These are phyloP conservation scores for Chamaecrista fasciculata DNA, from an alignment of 306 rosid species.

Conservation along the genomic window DNA sequence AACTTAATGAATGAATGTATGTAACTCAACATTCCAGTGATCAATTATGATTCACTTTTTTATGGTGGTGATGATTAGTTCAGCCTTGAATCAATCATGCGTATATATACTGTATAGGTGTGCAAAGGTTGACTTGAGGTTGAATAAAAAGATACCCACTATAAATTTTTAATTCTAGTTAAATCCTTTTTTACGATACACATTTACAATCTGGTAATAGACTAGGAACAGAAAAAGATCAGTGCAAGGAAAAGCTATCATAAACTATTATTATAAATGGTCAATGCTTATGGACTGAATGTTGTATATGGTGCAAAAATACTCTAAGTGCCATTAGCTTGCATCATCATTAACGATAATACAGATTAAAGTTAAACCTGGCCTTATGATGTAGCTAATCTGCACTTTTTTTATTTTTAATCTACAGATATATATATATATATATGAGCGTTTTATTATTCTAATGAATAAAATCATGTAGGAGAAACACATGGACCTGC, in stretches of 20 bases:
- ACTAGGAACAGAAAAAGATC: neutral
- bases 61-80: neutral
- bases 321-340: too few species aligned
- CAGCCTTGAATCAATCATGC: neutral
- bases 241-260: neutral
- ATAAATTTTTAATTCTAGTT: neutral
- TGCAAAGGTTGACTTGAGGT: neutral
- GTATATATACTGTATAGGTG: neutral
- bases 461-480: too few species aligned
- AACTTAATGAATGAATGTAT: too few species aligned
- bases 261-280: neutral
- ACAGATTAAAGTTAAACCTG: conserved; percentile 26
- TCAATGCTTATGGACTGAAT: neutral
- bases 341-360: conserved; percentile 10
- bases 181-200: too few species aligned
- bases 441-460: too few species aligned
- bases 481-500: conserved; percentile 11
- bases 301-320: neutral
- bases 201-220: neutral
- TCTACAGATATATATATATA: too few species aligned
- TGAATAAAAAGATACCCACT: neutral
- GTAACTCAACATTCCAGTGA: too few species aligned
- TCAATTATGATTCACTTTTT: too few species aligned
- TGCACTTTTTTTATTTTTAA: too few species aligned
- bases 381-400: conserved; percentile 9